Percentiles rank a stretch among this genome's conserved stretches.
These are phyloP conservation scores for Fusarium pininemorale DNA, from an alignment of 2,329 filamentous ascomycete species.

Conservation along the genomic window DNA sequence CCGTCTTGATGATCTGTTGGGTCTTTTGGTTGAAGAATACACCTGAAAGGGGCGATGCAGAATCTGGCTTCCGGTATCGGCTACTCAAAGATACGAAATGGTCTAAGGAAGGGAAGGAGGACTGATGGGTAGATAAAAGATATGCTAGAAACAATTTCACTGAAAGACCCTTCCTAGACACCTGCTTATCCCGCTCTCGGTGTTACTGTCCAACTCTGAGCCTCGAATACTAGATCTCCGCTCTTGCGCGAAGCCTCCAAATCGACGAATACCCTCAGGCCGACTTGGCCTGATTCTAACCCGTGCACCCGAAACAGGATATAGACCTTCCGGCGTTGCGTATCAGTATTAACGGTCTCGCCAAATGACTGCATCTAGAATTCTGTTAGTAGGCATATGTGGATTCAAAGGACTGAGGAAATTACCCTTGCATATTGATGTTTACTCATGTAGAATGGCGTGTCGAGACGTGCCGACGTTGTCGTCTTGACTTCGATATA, in stretches of 20 bases:
- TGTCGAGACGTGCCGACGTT: background rate
- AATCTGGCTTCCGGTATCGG: too few relatives aligned
- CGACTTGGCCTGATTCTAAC: background rate
- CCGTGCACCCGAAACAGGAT: accelerated
- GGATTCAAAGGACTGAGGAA: accelerated
- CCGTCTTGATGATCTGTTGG: too few relatives aligned
- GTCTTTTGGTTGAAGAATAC: too few relatives aligned
- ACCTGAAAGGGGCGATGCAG: too few relatives aligned
- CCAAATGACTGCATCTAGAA: background rate
- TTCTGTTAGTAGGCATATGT: background rate
- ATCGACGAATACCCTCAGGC: background rate
- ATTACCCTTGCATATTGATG: background rate
- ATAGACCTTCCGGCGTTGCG: background rate
- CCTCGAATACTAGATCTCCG: background rate
- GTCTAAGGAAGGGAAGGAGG: too few relatives aligned
- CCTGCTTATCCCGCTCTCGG: background rate
- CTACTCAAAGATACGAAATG: too few relatives aligned
- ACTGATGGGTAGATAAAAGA: too few relatives aligned
- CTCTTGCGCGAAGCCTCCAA: background rate
- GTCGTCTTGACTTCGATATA: background rate
- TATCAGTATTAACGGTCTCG: accelerated
- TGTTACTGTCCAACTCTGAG: background rate
- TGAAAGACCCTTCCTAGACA: too few relatives aligned
- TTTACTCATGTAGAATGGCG: background rate
- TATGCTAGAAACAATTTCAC: too few relatives aligned